Evolutionary conservation across 1,139 yeast species (phyloP), one percentile per base, ranked within the genome.

Genomic region (Casaregolazyma suthepensis): DNA sequence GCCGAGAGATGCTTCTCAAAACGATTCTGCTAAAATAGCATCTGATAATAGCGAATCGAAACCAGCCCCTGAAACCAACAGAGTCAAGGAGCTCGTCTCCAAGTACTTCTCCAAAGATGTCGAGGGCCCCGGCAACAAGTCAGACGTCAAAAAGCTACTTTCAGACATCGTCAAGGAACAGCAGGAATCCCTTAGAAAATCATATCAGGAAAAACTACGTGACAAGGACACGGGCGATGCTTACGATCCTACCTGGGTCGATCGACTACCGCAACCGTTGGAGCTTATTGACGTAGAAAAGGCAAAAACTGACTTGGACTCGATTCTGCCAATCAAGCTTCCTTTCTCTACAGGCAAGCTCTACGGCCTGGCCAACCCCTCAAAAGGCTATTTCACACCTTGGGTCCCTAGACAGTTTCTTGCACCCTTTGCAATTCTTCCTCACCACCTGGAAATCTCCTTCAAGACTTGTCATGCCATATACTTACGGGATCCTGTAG

Each of bases 321-420:
- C 62, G 2, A 61, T 59, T 9, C 55, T 60, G 17, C 63, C 61
- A 31, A 56, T 66, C 26, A 53, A 57, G 17, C 61, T 70, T 53
- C 73, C 73, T 5, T 70, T 64, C 61, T 55, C 86, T 78, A 45
- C 65, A 62, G 57, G 80, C 82, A 54, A 77, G 50, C 77, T 85
- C 61, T 89, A 78, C 68, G 98, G 98, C 20, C 84, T 95, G 65
- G 72, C 81, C 61, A 85, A 88, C 54, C 84, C 91, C 15, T 66
- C 76, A 40, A 89, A 86, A 74, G 81, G 91, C 7, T 93, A 85
- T 71, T 93, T 93, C 75, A 89, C 98, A 7, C 99, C 99, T 52
- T 93, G 97, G 97, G 79, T 84, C 56, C 96, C 97, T 58, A 85
- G 96, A 72, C 95, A 93, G 45, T 93, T 91, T 71, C 73, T 93